Evolutionary conservation across 306 rosid genomes (phyloP).

Genomic region (Vigna hirtella): DNA sequence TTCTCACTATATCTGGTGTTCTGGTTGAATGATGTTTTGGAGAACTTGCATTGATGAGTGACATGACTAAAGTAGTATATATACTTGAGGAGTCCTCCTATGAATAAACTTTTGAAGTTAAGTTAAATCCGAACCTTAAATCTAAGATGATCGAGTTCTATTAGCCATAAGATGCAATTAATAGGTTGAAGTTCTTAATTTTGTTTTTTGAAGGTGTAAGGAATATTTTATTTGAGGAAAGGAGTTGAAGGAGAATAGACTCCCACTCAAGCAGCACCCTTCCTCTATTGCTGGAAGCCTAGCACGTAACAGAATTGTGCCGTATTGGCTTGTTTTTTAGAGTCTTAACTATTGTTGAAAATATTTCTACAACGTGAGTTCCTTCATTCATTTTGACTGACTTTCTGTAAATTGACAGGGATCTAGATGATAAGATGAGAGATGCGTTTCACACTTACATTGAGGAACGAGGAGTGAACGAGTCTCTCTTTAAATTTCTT

Average conservation of each 20-base stretch:
- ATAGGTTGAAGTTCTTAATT: conserved; percentile 3
- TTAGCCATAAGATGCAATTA: not conserved
- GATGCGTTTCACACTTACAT: conserved; percentile 83
- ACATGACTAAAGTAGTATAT: not conserved
- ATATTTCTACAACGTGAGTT: not conserved
- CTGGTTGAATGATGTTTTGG: not conserved
- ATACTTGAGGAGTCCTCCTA: not conserved
- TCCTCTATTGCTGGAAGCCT: not conserved
- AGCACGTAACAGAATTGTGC: not conserved
- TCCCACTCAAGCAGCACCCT: not conserved
- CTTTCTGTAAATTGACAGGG: conserved; percentile 58
- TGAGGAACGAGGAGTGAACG: conserved; percentile 89
- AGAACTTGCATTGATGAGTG: not conserved
- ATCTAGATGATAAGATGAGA: conserved; percentile 75
- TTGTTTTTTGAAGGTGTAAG: not conserved
- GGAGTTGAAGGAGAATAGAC: conserved; percentile 16
- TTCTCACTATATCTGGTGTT: not conserved
- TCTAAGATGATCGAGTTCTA: not conserved
- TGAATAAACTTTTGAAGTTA: not conserved
- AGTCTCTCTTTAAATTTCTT: conserved; percentile 85
- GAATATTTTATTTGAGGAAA: conserved; percentile 31
- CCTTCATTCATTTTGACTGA: conserved; percentile 18
- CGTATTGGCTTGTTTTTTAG: not conserved
- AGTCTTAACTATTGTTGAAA: not conserved
- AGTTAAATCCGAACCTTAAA: not conserved